Evolutionary conservation across 176 grass and related monocot genomes (phyloP), one percentile per base, ranked within the genome.

Genomic region (Dactylis glomerata): DNA sequence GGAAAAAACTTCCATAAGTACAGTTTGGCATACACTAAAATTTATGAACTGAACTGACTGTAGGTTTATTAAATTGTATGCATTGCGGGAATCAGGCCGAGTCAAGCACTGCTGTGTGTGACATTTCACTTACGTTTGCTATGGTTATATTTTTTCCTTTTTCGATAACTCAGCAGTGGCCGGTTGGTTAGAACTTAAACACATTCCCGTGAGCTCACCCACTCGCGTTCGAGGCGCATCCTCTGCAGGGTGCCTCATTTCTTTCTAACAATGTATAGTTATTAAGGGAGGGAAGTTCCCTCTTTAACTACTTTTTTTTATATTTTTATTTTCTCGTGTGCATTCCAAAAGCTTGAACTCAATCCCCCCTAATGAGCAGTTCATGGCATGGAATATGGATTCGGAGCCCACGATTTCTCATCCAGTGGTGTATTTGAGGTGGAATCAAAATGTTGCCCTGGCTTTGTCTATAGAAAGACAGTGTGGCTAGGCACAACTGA

Each of bases 361-460:
- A 52, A 80, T 49, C 22, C 24, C 2, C 22, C 16, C 16, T 36
- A 65, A 76, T 57, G 54, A 51, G 38, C 76, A 98, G 96, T 95
- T 38, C 96, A 98, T 87, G 96, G 96, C 56, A 92, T 88, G 46
- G 96, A 98, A 72, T 98, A 98, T 90, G 96, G 92, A 81, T 98
- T 93, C 83, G 96, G 96, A 77, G 96, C 96, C 16, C 96, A 98
- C 16, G 96, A 93, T 45, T 98, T 85, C 66, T 78, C 96, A 32
- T 88, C 91, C 62, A 98, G 93, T 65, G 96, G 96, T 32, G 96
- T 95, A 45, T 98, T 98, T 88, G 93, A 93, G 88, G 96, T 98
- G 84, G 89, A 95, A 84, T 92, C 96, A 0, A 94, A 92, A 80
- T 87, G 76, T 45, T 98, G 96, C 63, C 96, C 95, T 78, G 95